Evolutionary conservation across 140 eudicot species (phyloP), one percentile per base, ranked within the genome.

Genomic region (Flaveria floridana): DNA sequence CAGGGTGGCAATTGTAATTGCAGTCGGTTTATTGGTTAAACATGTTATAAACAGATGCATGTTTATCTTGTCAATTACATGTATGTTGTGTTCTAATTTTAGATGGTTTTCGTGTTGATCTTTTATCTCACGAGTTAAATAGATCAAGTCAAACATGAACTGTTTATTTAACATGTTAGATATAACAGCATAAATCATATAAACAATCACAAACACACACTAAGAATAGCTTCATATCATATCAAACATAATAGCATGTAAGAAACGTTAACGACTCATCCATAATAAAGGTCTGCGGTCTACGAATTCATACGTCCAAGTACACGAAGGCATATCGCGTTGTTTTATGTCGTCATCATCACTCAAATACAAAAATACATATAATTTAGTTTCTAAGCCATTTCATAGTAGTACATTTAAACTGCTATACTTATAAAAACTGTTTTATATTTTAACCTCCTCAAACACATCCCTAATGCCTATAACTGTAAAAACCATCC

Each of bases 401-500:
- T 26, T 74, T 62, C 81, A 61, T 16, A 55, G 48, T 34, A 61
- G 69, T 19, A 26, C 76, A 71, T n/a, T 30, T 14, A 13, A 48
- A 13, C 4, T 13, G 55, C 14, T 48, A 48, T 48, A 14, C 55
- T 48, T 48, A 3, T 48, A 48, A 48, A 47, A 47, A 48, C 1
- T 44, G 48, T 39, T 72, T 2, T 51, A 19, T 70, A 67, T 23
- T 37, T 58, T 66, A 73, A 72, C 73, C 76, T 77, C 75, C 61
- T 28, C 3, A 41, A 48, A 77, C 72, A 66, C 66, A 56, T 71
- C 52, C 63, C 73, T 73, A 26, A 58, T n/a, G 67, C 26, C 80
- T 74, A 74, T 73, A 6, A 71, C 14, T 30, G 47, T 69, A 53
- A 58, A 68, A 68, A 76, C 76, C 82, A 53, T 56, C 66, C 76